Conservation (phyloP, 495 filamentous ascomycete genomes). For the Penicillium bialowiezense region DNA sequence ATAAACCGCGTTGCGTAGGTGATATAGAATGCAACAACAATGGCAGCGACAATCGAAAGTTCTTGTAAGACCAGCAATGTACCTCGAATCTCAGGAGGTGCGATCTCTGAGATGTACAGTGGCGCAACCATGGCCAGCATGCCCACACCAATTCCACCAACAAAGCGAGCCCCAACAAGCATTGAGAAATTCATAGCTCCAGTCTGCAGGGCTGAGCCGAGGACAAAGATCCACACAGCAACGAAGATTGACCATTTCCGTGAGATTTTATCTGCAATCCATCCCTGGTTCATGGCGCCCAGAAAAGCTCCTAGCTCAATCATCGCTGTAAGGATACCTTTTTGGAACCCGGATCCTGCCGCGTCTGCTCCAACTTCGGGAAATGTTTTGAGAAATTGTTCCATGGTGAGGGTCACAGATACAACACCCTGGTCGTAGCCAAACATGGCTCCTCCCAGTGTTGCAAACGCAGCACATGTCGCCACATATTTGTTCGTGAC, state of each 20-base stretch:
- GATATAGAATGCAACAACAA: conserved; percentile 10
- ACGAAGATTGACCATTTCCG: conserved; percentile 53
- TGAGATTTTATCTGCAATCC: conserved; percentile 54
- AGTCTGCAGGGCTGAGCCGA: conserved; percentile 53
- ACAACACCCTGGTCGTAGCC: conserved; percentile 56
- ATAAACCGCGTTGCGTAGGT: conserved; percentile 65
- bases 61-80: conserved; percentile 71
- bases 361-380: conserved; percentile 35
- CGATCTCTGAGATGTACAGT: conserved; percentile 73
- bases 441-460: conserved; percentile 50
- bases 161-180: conserved; percentile 64
- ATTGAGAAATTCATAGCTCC: conserved; percentile 50
- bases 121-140: conserved; percentile 70
- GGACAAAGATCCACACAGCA: conserved; percentile 48
- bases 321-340: conserved; percentile 56
- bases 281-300: conserved; percentile 53
- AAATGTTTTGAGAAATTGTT: conserved; percentile 49
- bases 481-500: conserved; percentile 45
- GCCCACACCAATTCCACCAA: conserved; percentile 69
- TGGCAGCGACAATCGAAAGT: conserved; percentile 56
- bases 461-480: conserved; percentile 46
- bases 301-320: conserved; percentile 55
- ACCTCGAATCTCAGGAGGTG: conserved; percentile 70
- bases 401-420: conserved; percentile 52
- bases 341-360: conserved; percentile 49